Base-by-base conservation (phyloP, 495 filamentous ascomycete species). In the Penicillium angulare region DNA sequence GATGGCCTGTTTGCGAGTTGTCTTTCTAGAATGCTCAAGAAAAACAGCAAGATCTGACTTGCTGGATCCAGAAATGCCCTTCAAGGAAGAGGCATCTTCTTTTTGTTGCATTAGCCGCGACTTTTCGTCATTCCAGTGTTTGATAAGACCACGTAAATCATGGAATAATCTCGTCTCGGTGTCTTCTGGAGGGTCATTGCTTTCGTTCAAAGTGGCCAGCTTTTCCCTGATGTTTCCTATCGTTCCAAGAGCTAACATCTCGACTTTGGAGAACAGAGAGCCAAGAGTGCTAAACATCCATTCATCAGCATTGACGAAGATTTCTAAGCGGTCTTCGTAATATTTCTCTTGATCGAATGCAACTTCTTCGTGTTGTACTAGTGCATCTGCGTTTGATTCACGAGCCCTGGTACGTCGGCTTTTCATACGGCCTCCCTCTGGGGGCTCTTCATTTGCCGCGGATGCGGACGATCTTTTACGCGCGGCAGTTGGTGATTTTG, bases 381-480 rank as follows among this genome's bases (percentile, higher is more conserved):
- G 60, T 8, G 57, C 59, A 17, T 88, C 89, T 1, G 68, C 66
- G 50, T 83, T 82, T 5, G 84, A 87, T 42, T 92, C 90, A 29
- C 90, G 80, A 22, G 88, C 85, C 52, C 89, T 81, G 22, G 88
- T 89, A 40, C 92, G 80, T 60, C 92, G 92, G 69, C 89, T 95
- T 59, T 90, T 83, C 58, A 86, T 82, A 38, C 87, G 79, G 4
- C 84, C 80, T 7, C 77, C 81, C 51, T 87, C 76, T 27, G 63
- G 64, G 18, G 71, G 55, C 13, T 83, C 81, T 7, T 76, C 73
- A 33, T 76, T 66, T 12, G 75, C 75, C 24, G 70, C 73, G 7
- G 74, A 73, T 36, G 75, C 72, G 26, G 74, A 78, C 16, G 78
- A 80, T 53, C 79, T 57, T 59, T 82, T 82, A 9, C 76, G 73